Evolutionary conservation across 441 rosid species (phyloP).

Genomic region (Eutrema salsugineum): DNA sequence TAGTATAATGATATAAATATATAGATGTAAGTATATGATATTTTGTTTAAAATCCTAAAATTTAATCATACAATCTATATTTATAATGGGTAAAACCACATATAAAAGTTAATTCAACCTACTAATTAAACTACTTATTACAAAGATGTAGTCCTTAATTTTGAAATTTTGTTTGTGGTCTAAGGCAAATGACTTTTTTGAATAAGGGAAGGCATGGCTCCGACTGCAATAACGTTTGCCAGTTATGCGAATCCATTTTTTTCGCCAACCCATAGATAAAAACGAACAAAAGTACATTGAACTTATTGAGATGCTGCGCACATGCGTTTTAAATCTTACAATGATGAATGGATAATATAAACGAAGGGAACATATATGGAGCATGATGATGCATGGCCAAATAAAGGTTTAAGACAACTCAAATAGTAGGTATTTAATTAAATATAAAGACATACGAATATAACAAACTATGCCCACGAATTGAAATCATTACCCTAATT

Average conservation of each 20-base stretch:
- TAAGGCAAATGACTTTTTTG: too few relatives aligned
- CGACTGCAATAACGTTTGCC: not conserved
- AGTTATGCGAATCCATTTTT: not conserved
- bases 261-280: not conserved
- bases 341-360: constrained; percentile 27
- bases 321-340: constrained; percentile 23
- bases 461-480: constrained; percentile 29
- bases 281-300: not conserved
- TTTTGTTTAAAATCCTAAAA: too few relatives aligned
- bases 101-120: too few relatives aligned
- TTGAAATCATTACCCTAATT: constrained; percentile 28
- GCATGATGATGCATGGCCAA: constrained; percentile 35
- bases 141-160: too few relatives aligned
- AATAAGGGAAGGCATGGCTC: too few relatives aligned
- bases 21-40: too few relatives aligned
- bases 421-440: constrained; percentile 1
- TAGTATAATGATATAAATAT: too few relatives aligned
- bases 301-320: constrained; percentile 19
- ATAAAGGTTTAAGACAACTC: constrained; percentile 31
- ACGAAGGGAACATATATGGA: constrained; percentile 27
- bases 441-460: constrained; percentile 10
- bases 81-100: too few relatives aligned
- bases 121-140: too few relatives aligned
- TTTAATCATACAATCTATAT: too few relatives aligned
- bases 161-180: too few relatives aligned